Base-by-base conservation (phyloP, 495 filamentous ascomycete species). In the Schizothecium vesticola region DNA sequence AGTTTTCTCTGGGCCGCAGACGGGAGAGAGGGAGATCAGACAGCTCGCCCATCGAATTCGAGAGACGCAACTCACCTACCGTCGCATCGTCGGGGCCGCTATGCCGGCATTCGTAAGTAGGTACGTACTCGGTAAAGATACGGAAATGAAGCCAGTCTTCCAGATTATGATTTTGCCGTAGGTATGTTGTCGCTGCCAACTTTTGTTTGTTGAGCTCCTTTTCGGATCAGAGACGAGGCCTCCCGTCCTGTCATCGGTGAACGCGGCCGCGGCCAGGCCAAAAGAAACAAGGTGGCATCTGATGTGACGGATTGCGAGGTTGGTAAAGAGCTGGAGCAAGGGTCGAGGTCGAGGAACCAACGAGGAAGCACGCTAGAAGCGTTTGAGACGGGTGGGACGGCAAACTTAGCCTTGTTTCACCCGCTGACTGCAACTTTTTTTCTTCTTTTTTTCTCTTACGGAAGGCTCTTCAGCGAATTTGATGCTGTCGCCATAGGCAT, bases 21-120 rank as follows among this genome's bases (percentile, higher is more conserved):
- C 72, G 69, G 72, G 67, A 73, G 60, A 56, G 69, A 65, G 28
- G 68, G 21, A 69, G 67, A 73, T 73, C 71, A 73, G 61, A 73
- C 71, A 66, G 55, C 56, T 55, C 65, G 59, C 26, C 59, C 29
- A 33, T 25, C 36, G 66, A 63, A 67, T 67, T 13, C 57, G 31
- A 67, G 25, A 55, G n/a, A n/a, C n/a, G n/a, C n/a, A n/a, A n/a
- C n/a, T 28, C 24, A 60, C 25, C 65, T 24, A 28, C 24, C 63
- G 68, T 63, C 33, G 29, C 61, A 66, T 61, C 66, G 63, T 10
- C 25, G 51, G 31, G 36, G 23, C 57, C 22, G 22, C 43, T 29
- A 36, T 59, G 24, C 31, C 33, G 51, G 1, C 1, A 13, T 21
- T 64, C 22, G 23, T 25, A 43, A 13, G 33, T 43, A 13, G 33